A percentile compares a stretch with the other conserved stretches of the same genome.
Evolutionary conservation across 208 protist genomes (phyloP).

Genomic region (Crithidia fasciculata): DNA sequence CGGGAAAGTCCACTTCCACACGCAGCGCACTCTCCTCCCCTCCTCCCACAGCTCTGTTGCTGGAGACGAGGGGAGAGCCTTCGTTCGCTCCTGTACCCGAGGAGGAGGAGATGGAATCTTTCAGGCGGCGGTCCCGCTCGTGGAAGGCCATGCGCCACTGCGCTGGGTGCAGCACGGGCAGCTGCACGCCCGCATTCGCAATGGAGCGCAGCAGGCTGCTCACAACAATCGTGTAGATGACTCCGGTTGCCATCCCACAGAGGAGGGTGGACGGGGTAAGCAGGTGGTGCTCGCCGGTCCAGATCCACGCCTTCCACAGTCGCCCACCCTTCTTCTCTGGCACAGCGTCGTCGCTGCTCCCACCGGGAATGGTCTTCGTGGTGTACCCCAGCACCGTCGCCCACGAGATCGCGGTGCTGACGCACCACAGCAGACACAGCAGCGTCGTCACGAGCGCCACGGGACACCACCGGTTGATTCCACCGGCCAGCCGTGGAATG

Average conservation of each 20-base stretch:
- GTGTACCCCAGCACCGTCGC: conserved; percentile 17
- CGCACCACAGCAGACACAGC: conserved; percentile 27
- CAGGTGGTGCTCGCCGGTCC: conserved; percentile 13
- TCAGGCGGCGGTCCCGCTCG: conserved; percentile 9
- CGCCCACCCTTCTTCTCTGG: not conserved
- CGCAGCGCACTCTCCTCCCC: not conserved
- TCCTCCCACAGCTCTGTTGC: not conserved
- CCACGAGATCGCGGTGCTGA: conserved; percentile 34
- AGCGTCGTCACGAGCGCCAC: conserved; percentile 32
- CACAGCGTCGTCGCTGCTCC: not conserved
- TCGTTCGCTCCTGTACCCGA: not conserved
- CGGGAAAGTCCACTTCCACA: not conserved
- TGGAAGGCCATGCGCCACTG: conserved; percentile 33
- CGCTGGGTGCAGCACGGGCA: conserved; percentile 30
- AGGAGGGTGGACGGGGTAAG: conserved; percentile 10
- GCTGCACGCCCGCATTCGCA: conserved; percentile 38
- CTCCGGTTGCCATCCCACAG: conserved; percentile 30
- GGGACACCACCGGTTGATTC: conserved; percentile 31
- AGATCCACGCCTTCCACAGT: conserved; percentile 6
- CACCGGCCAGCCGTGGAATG: conserved; percentile 29
- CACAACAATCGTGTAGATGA: conserved; percentile 32
- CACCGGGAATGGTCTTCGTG: too few relatives aligned
- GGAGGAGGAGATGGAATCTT: not conserved
- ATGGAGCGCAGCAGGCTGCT: conserved; percentile 45
- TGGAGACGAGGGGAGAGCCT: not conserved